phyloP scores from a whole-genome alignment of 352 stramenopile species.

The Poterioochromonas sp. region DNA sequence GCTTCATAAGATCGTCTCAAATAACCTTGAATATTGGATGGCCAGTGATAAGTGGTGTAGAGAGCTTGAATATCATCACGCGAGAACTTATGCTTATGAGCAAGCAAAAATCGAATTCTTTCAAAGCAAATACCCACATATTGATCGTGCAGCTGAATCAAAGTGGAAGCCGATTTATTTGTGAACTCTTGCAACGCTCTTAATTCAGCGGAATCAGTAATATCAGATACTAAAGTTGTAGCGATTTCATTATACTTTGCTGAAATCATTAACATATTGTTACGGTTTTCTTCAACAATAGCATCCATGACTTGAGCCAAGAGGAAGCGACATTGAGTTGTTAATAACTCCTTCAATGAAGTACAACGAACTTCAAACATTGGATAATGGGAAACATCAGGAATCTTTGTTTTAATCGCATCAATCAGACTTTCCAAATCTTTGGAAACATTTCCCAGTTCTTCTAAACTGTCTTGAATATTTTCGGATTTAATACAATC shows the following conservation, averaged over 20 bases:
- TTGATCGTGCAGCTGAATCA: conserved; percentile 27
- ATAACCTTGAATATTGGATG: conserved; percentile 75
- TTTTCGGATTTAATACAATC: conserved; percentile 16
- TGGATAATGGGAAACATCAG: conserved; percentile 74
- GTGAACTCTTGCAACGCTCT: conserved; percentile 74
- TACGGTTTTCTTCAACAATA: conserved; percentile 68
- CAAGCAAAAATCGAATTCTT: conserved; percentile 70
- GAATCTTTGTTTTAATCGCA: conserved; percentile 50
- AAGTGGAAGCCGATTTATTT: conserved; percentile 47
- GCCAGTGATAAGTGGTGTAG: conserved; percentile 76
- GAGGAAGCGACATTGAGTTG: conserved; percentile 60
- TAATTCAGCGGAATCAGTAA: conserved; percentile 72
- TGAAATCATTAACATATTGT: conserved; percentile 70
- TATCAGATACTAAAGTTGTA: conserved; percentile 59
- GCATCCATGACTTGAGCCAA: conserved; percentile 58
- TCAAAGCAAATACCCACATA: conserved; percentile 43
- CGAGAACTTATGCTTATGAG: conserved; percentile 68
- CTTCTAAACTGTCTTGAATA: conserved; percentile 42
- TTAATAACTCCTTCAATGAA: conserved; percentile 71
- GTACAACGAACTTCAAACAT: conserved; percentile 73
- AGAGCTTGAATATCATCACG: conserved; percentile 78
- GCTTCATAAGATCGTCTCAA: conserved; percentile 77
- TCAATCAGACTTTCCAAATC: conserved; percentile 56
- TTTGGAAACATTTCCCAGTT: conserved; percentile 49
- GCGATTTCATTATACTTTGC: conserved; percentile 73